These are phyloP conservation scores for Cynanchum wilfordii DNA, from an alignment of 257 asterid genomes.

Conservation along the genomic window DNA sequence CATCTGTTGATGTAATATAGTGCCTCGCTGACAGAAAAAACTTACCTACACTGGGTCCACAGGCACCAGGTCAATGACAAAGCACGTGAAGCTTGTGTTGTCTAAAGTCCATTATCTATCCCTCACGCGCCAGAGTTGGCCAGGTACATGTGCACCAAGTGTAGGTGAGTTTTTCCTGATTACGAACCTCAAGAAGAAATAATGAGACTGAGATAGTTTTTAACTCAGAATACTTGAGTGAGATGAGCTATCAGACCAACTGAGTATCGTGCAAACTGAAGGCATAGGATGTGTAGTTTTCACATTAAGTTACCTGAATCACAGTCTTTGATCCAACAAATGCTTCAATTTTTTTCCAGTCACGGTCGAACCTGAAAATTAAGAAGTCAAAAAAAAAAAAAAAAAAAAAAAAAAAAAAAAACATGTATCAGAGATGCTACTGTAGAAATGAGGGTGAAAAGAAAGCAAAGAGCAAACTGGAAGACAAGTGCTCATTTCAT, in stretches of 20 bases:
- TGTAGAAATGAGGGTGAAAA: neutral
- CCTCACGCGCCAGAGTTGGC: slow-evolving; percentile 28
- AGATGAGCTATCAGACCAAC: neutral
- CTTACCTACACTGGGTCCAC: slow-evolving; percentile 28
- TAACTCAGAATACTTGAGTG: neutral
- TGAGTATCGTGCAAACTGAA: neutral
- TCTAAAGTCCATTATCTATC: slow-evolving; percentile 12
- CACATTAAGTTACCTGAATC: slow-evolving; percentile 48
- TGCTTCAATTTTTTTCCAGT: slow-evolving; percentile 87
- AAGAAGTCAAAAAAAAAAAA: neutral
- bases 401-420: neutral
- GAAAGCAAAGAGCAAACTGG: neutral
- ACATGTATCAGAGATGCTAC: neutral
- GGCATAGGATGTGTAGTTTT: neutral
- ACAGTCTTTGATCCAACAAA: slow-evolving; percentile 79
- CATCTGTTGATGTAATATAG: neutral
- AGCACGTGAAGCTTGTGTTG: slow-evolving; percentile 18
- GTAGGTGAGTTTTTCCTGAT: slow-evolving; percentile 11
- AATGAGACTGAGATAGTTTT: neutral
- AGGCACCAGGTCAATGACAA: slow-evolving; percentile 27
- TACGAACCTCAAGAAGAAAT: slow-evolving; percentile 11
- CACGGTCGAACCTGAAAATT: slow-evolving; percentile 69
- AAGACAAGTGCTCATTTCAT: neutral
- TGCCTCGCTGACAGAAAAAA: slow-evolving; percentile 6
- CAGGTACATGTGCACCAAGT: slow-evolving; percentile 28